Evolutionary conservation across 2,329 filamentous ascomycete genomes (phyloP), one percentile per base, ranked within the genome.

Genomic region (Exophiala sp.): DNA sequence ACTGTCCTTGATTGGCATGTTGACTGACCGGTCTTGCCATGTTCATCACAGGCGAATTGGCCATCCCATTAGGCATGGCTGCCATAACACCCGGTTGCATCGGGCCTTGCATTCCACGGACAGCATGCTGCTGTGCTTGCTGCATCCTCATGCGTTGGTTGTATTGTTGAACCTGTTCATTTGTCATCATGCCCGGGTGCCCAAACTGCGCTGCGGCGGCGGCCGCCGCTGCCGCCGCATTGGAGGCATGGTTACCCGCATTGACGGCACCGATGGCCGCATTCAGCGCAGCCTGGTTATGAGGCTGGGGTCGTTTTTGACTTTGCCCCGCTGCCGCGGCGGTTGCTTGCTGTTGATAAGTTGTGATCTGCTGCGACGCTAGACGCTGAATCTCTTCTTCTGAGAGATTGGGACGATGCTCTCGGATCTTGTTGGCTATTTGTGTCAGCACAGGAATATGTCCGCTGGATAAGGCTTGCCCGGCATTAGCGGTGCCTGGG

Each of bases 391-490:
- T 68, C 62, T 81, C 75, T 21, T 81, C 77, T 2, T 72, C 69
- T 1, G 74, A 67, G 55, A 77, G 65, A 47, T 72, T 70, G 1
- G 77, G 77, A 55, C 78, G 71, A 56, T 65, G 72, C 46, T 67
- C 67, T 55, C 76, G 73, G 13, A 80, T 70, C 32, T 76, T 73
- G 53, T 72, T 75, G 51, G 73, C 70, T 47, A 79, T 72, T 50
- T 70, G 73, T 48, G 73, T 76, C 50, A 81, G 75, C 7, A 73
- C 73, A 11, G 77, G 77, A 38, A 79, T 71, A 57, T 77, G 73
- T 18, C 75, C 74, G 42, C 70, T 76, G 18, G 72, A 76, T 37
- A 79, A 68, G 46, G 73, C 66, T 56, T 75, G 75, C 2, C 73
- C 70, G 35, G 57, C 48, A 43, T 48, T 53, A 14, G 50, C 47